Conservation (phyloP, 139 green algal species). For the Coelastrella sp. region DNA sequence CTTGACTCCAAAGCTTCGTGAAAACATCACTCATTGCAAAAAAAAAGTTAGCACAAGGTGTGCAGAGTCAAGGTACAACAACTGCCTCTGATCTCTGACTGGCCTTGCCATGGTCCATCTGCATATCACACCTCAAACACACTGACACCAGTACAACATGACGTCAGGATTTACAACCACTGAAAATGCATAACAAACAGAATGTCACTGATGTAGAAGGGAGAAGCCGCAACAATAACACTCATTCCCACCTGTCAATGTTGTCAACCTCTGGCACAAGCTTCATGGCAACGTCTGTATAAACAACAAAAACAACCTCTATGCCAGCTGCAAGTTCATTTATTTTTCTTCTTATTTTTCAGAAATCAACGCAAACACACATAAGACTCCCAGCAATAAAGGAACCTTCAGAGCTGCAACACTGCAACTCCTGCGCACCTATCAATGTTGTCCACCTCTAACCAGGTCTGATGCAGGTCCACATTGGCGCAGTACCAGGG, state of each 20-base stretch:
- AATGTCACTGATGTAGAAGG: neutral
- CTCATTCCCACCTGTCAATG: no score
- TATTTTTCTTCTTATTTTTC: neutral
- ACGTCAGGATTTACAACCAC: no score
- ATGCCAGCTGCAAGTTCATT: neutral
- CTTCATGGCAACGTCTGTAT: no score
- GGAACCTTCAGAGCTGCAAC: neutral
- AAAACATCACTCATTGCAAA: no score
- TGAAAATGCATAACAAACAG: neutral
- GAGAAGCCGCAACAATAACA: neutral
- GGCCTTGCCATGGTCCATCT: no score
- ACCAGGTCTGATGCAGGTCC: conserved; percentile 76
- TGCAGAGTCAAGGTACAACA: no score
- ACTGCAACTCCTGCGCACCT: conserved; percentile 47
- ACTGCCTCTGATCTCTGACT: no score
- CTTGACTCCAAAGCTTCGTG: no score
- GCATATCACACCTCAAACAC: no score
- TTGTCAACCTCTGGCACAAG: no score
- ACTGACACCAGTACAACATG: neutral
- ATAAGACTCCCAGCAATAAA: neutral
- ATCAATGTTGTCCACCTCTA: conserved; percentile 86
- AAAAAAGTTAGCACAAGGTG: no score
- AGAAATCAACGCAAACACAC: neutral
- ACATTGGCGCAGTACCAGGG: conserved; percentile 84
- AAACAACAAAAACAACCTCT: no score